A percentile compares a stretch with the other conserved stretches of the same genome.
Evolutionary conservation across 176 grass and related monocot species (phyloP).

Genomic region (Puccinellia tenuiflora): DNA sequence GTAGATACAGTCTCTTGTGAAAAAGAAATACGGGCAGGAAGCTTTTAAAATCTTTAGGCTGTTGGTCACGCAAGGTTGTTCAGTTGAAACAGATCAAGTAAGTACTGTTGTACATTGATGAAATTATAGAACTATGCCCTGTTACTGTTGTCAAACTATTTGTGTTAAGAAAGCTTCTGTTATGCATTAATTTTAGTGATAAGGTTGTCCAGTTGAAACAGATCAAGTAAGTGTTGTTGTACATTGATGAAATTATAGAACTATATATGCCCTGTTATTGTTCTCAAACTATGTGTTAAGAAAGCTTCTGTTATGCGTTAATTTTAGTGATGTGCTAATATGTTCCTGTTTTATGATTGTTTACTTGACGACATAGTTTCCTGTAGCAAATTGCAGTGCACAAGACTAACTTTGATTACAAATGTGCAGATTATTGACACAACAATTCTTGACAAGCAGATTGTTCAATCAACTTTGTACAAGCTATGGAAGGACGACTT

Average conservation of each 20-base stretch:
- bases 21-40: conserved; percentile 67
- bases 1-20: conserved; percentile 70
- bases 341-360: conserved; percentile 15
- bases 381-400: conserved; percentile 4
- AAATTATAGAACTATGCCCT: conserved; percentile 4
- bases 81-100: conserved; percentile 75
- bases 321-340: conserved; percentile 15
- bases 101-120: conserved; percentile 12
- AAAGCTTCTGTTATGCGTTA: conserved; percentile 15
- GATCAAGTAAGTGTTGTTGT: conserved; percentile 47
- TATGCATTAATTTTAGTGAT: no score
- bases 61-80: conserved; percentile 32
- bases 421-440: conserved; percentile 68
- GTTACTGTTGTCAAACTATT: neutral
- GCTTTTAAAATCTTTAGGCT: conserved; percentile 59
- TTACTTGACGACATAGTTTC: conserved; percentile 12
- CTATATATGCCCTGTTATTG: neutral
- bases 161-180: conserved; percentile 5
- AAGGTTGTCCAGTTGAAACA: conserved; percentile 48
- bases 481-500: conserved; percentile 79
- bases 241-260: neutral
- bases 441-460: conserved; percentile 69
- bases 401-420: conserved; percentile 19
- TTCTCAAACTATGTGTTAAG: neutral
- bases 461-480: conserved; percentile 66